Base-by-base conservation (phyloP, 805 yeast species). In the Candida broadrunensis region DNA sequence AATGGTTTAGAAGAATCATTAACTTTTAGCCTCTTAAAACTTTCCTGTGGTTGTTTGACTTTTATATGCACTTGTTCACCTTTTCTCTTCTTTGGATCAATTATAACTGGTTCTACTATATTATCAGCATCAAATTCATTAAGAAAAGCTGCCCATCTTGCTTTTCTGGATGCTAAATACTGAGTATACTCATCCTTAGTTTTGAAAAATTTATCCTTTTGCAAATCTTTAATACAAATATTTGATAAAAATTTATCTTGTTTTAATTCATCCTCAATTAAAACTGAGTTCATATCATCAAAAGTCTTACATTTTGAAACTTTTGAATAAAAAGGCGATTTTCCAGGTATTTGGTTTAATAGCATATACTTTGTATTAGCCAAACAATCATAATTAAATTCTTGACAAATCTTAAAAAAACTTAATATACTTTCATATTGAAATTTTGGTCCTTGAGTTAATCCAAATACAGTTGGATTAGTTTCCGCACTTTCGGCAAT, bases 401-500 rank as follows among this genome's bases (percentile, higher is more conserved):
- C 50, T 13, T 62, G 54, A 8, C 91, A 84, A 12, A 78, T 56
- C 4, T 65, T 56, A 23, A 81, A 53, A 47, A 78, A 87, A 45
- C 87, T 84, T 35, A 67, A 70, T 9, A 79, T 72, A 9, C 77
- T 63, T 19, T 67, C 56, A 19, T 63, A 69, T 86, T 91, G 86
- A 0, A 76, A 66, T 35, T 72, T 56, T 4, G 76, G 73, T 20
- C 32, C 32, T 0, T 53, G 47, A 7, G 6, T 9, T 9, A 7
- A 7, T 21, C 9, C 24, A 58, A 93, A 93, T 29, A 87, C 82
- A 1, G 95, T 73, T 6, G 96, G 93, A 56, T 93, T 90, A 5
- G 75, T 56, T 62, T 93, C 98, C 0, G 97, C 98, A 23, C 81
- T 80, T 24, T 88, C 84, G 1, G 97, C 99, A 53, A 90, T 81